Percentiles rank a stretch among this genome's conserved stretches.
Conservation (phyloP, 176 grass and related monocot species). For the Poa annua region DNA sequence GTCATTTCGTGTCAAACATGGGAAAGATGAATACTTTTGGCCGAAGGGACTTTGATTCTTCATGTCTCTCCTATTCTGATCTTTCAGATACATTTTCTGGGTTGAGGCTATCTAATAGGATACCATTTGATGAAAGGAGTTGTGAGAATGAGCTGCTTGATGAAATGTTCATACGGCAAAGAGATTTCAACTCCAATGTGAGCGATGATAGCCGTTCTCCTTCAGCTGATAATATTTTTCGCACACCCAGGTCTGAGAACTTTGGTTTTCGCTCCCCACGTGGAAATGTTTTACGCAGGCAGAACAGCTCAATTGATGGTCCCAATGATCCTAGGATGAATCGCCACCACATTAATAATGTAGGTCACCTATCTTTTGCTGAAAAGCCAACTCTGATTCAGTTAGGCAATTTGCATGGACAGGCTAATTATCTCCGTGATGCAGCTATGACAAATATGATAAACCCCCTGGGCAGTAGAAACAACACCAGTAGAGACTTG, state of each 20-base stretch:
- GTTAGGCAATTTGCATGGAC: slow-evolving; percentile 52
- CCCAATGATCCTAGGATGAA: slow-evolving; percentile 41
- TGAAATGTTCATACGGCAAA: slow-evolving; percentile 33
- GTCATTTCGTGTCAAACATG: slow-evolving; percentile 41
- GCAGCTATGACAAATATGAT: slow-evolving; percentile 21
- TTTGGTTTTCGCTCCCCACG: slow-evolving; percentile 25
- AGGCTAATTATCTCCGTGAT: slow-evolving; percentile 41
- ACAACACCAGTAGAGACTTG: slow-evolving; percentile 41
- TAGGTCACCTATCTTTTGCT: slow-evolving; percentile 44
- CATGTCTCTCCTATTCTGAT: slow-evolving; percentile 38
- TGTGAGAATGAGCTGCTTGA: slow-evolving; percentile 45
- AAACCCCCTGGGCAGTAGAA: slow-evolving; percentile 41
- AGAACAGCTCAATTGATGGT: slow-evolving; percentile 38
- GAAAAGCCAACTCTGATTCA: slow-evolving; percentile 46
- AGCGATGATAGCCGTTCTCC: slow-evolving; percentile 9
- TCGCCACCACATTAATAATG: slow-evolving; percentile 40
- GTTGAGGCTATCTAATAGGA: slow-evolving; percentile 45
- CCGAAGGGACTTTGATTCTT: slow-evolving; percentile 32
- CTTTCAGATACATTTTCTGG: slow-evolving; percentile 55
- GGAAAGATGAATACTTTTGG: slow-evolving; percentile 47
- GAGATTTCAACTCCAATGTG: slow-evolving; percentile 37
- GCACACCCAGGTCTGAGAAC: slow-evolving; percentile 13
- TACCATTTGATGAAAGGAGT: slow-evolving; percentile 36
- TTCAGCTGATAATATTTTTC: slow-evolving; percentile 34
- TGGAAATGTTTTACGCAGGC: slow-evolving; percentile 52